Base-by-base conservation (phyloP, 1,284 basidiomycete genomes). In the Schizophyllum commune region DNA sequence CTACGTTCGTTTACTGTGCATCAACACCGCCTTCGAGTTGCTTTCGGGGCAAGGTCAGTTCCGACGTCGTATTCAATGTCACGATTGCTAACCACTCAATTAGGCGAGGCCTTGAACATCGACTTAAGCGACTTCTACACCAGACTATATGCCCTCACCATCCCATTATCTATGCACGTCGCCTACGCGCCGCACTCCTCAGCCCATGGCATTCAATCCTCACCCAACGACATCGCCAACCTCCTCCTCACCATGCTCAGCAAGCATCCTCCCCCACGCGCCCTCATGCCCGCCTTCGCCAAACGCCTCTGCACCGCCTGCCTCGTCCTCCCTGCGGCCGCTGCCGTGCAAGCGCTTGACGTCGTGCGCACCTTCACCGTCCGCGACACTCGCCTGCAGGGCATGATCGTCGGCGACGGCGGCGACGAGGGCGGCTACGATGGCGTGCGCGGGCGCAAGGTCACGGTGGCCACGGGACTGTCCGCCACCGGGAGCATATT, bases 21-120 rank as follows among this genome's bases (percentile, higher is more conserved):
- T 99, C 67, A 88, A 92, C 62, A 97, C 97, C 34, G 96, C 96
- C 4, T 97, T 98, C 68, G 96, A 99, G 71, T 84, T 99, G 58
- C 84, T 99, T 54, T 90, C 91, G 17, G 97, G 96, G 11, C 97
- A 99, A 85, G 96, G 95, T 85, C 4, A 15, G 53, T 13, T 4
- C 19, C 4, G 5, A 5, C 53, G 4, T 15, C 62, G 61, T 63
- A 27, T 65, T 55, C 62, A 62, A 63, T 39, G 52, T 32, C 64
- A 55, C 62, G 9, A 5, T 21, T 21, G 13, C 11, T 55, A 13
- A 59, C 53, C 53, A 32, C 58, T 54, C 39, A 58, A 13, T 17
- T 70, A 95, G 92, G 92, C 62, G 96, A 99, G 78, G 92, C 96
- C 21, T 83, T 99, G 67, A 96, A 96, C 69, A 91, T 99, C 69